phyloP scores from a whole-genome alignment of 805 yeast genomes.

The Sugiyamaella lignohabitans region DNA sequence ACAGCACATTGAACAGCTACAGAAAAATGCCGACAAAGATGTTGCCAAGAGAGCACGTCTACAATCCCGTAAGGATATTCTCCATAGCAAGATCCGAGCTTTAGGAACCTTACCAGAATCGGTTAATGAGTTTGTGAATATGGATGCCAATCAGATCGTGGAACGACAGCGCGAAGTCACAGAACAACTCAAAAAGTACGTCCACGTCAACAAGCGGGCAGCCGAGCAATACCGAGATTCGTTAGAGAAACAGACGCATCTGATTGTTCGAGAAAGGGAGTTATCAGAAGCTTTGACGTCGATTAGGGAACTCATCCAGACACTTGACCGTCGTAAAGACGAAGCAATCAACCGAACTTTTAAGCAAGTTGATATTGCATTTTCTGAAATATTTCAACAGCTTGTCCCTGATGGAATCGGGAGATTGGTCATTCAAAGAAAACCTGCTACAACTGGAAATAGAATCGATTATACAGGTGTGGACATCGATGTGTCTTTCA shows the following conservation, averaged over 20 bases:
- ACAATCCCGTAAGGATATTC: conserved; percentile 57
- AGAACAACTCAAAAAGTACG: conserved; percentile 52
- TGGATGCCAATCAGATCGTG: conserved; percentile 48
- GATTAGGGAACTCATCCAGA: conserved; percentile 62
- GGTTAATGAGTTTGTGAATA: conserved; percentile 42
- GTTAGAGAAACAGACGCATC: conserved; percentile 61
- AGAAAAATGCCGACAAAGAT: conserved; percentile 58
- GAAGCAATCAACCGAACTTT: conserved; percentile 77
- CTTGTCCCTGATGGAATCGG: conserved; percentile 84
- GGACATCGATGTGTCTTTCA: conserved; percentile 82
- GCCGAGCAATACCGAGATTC: conserved; percentile 74
- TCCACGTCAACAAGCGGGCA: conserved; percentile 84
- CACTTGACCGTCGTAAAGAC: conserved; percentile 70
- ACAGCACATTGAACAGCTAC: conserved; percentile 51
- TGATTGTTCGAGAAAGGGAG: conserved; percentile 59
- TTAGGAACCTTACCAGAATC: conserved; percentile 89
- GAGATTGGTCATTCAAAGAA: conserved; percentile 54
- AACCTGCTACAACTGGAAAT: conserved; percentile 24
- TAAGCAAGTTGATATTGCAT: conserved; percentile 64
- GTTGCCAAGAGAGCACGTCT: conserved; percentile 58
- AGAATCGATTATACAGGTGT: conserved; percentile 60
- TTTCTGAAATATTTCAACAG: conserved; percentile 66
- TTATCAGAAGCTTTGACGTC: conserved; percentile 63
- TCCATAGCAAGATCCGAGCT: conserved; percentile 67
- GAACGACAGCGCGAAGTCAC: conserved; percentile 47